Evolutionary conservation across 2,329 filamentous ascomycete species (phyloP).

Genomic region (Albifimbria verrucaria): DNA sequence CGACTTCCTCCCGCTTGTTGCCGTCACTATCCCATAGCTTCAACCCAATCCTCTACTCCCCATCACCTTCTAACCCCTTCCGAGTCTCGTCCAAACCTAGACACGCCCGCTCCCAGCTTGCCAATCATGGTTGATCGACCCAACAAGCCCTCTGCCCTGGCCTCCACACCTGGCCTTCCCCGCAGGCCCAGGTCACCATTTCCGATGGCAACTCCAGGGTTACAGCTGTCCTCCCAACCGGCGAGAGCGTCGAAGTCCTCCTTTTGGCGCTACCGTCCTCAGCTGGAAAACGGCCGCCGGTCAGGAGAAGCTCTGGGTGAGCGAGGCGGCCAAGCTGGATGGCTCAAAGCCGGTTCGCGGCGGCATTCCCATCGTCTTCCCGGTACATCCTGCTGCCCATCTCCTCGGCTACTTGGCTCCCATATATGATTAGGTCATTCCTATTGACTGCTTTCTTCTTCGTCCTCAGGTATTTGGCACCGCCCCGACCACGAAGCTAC

Average conservation of each 20-base stretch:
- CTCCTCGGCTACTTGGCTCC: no score
- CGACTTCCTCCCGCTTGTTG: no score
- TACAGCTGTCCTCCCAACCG: constrained; percentile 76
- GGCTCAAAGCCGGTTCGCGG: constrained; percentile 87
- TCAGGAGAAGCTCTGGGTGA: constrained; percentile 82
- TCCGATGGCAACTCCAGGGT: constrained; percentile 69
- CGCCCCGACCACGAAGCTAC: constrained; percentile 75
- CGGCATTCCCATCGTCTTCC: constrained; percentile 89
- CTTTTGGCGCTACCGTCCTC: constrained; percentile 88
- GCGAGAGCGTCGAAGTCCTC: constrained; percentile 80
- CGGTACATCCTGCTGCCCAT: constrained; percentile 56
- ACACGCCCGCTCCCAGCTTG: no score
- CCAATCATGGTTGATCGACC: constrained; percentile 73
- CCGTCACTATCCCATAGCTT: no score
- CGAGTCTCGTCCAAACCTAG: no score
- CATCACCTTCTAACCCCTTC: no score
- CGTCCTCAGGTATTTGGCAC: constrained; percentile 74
- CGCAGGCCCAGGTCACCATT: constrained; percentile 73
- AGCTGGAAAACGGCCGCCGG: constrained; percentile 85
- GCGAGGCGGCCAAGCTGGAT: constrained; percentile 75
- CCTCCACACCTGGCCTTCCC: constrained; percentile 71
- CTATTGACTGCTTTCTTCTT: constrained; percentile 3
- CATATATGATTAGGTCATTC: background rate
- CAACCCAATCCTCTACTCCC: no score
- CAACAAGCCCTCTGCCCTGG: constrained; percentile 77